Evolutionary conservation across 441 rosid species (phyloP), one percentile per base, ranked within the genome.

Genomic region (Erodium texanum): DNA sequence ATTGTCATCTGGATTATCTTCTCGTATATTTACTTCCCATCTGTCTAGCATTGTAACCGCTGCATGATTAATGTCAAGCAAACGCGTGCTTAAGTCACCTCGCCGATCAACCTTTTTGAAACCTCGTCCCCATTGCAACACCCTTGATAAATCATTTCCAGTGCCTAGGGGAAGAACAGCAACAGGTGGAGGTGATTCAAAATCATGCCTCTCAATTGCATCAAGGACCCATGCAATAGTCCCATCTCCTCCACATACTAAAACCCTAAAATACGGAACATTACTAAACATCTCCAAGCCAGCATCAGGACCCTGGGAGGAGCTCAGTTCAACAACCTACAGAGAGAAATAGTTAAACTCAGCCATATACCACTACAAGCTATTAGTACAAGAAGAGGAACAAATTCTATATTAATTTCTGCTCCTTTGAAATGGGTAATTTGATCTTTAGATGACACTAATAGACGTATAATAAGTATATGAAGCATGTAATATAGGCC

Each of bases 241-340:
- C 56, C 92, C 92, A 82, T 87, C 92, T 71, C 92, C 92, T 34
- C 92, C 89, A 75, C 89, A 85, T 32, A 85, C 92, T 80, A 87
- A 77, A 78, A 85, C 89, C 72, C 86, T 83, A 34, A 85, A 87
- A 69, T 85, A 82, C 14, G 76, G 85, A 48, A 82, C 78, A 48
- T 73, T 74, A 71, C 85, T 77, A 80, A 75, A 87, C 68, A 85
- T 68, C 73, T 87, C 81, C 68, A 87, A 70, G 69, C 89, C 89
- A 74, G 78, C 83, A 70, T 85, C 88, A 64, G 92, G 92, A 59
- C 92, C 89, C 71, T 76, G 83, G 65, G 83, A 83, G 61, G 84
- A 81, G 64, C 83, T 76, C 70, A 87, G 81, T 69, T 82, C 89
- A 77, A 83, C 85, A 61, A 87, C 85, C 89, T 87, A 82, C 61